Conservation (phyloP, 2,329 filamentous ascomycete genomes). For the Colletotrichum tropicale region DNA sequence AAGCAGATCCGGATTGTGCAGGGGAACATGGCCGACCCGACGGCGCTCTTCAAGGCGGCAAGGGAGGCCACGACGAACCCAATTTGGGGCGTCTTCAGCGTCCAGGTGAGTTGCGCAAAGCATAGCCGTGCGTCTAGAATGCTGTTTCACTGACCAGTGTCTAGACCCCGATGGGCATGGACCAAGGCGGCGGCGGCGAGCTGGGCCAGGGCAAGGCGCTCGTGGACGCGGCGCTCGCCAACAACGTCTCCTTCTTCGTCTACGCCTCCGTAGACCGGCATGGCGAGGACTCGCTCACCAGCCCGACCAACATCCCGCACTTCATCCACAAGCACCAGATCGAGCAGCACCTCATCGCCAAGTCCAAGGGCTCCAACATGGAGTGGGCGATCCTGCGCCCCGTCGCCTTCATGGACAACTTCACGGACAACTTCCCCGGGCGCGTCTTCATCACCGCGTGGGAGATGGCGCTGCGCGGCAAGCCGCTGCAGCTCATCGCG, state of each 20-base stretch:
- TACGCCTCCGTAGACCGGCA: conserved; percentile 67
- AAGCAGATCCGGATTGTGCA: conserved; percentile 58
- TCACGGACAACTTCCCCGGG: conserved; percentile 31
- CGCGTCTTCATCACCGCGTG: conserved; percentile 36
- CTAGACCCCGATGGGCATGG: conserved; percentile 22
- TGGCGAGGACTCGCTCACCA: conserved; percentile 53
- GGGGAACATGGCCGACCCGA: conserved; percentile 59
- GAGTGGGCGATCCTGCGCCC: conserved; percentile 41
- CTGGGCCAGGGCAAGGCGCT: conserved; percentile 58
- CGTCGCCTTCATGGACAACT: conserved; percentile 45
- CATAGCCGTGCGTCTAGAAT: no score
- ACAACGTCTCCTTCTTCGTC: conserved; percentile 62
- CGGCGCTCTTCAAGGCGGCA: conserved; percentile 52
- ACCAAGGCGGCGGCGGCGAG: conserved; percentile 46
- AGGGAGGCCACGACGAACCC: conserved; percentile 25
- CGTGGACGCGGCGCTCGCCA: conserved; percentile 57
- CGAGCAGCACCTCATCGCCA: conserved; percentile 61
- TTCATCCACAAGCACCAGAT: conserved; percentile 65
- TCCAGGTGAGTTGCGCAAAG: conserved; percentile 48
- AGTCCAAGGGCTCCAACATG: conserved; percentile 33
- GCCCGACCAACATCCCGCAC: conserved; percentile 61
- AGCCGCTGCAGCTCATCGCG: conserved; percentile 38
- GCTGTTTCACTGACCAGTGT: neutral
- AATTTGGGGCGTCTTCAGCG: conserved; percentile 66
- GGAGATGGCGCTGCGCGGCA: conserved; percentile 31